These are phyloP conservation scores for Aspergillus sp. DNA, from an alignment of 2,329 filamentous ascomycete species.

Conservation along the genomic window DNA sequence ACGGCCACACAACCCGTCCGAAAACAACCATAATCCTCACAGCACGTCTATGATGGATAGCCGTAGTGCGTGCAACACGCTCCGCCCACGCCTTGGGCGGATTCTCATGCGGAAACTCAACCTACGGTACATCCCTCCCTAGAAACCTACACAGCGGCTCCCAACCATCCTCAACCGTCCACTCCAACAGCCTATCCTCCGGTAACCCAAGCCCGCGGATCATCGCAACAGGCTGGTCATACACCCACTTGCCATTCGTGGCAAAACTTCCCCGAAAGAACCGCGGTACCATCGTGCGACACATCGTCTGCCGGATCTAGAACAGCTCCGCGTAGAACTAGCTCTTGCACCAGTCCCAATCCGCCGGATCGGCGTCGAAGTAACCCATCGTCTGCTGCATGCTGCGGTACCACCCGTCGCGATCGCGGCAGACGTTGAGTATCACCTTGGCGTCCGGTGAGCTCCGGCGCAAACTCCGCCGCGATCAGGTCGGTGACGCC, in stretches of 20 bases:
- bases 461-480: no score
- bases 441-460: conserved; percentile 31
- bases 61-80: conserved; percentile 15
- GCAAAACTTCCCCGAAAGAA: conserved; percentile 12
- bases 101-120: conserved; percentile 8
- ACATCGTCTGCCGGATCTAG: conserved; percentile 18
- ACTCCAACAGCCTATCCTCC: no score
- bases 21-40: conserved; percentile 16
- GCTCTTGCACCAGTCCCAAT: conserved; percentile 12
- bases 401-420: conserved; percentile 16
- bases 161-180: no score
- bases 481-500: conserved; percentile 19
- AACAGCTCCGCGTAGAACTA: conserved; percentile 18
- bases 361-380: no score
- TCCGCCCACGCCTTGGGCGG: conserved; percentile 16
- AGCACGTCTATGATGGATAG: conserved; percentile 11
- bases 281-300: conserved; percentile 12
- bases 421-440: conserved; percentile 13
- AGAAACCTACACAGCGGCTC: conserved; percentile 26
- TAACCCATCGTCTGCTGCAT: no score
- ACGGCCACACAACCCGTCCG: not conserved
- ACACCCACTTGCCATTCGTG: conserved; percentile 9
- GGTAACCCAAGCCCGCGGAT: no score
- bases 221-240: conserved; percentile 11
- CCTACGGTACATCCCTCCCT: conserved; percentile 14